These are phyloP conservation scores for Bolboschoenoplectus hybrid DNA, from an alignment of 202 grass and related monocot species.

Conservation along the genomic window DNA sequence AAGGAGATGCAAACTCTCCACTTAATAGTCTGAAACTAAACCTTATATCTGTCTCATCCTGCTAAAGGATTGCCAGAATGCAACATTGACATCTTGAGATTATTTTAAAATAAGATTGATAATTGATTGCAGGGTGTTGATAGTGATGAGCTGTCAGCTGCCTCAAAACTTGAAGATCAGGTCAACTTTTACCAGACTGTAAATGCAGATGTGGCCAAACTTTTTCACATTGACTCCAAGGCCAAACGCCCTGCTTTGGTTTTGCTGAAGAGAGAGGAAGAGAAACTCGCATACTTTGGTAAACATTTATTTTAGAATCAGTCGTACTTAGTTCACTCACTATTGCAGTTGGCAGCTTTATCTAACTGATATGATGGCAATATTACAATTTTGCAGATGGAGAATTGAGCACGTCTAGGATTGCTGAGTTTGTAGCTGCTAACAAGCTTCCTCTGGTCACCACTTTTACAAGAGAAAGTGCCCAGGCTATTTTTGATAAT, in stretches of 20 bases:
- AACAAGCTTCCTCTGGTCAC: conserved; percentile 89
- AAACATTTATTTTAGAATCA: conserved; percentile 30
- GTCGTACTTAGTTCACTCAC: not conserved
- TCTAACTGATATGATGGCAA: conserved; percentile 15
- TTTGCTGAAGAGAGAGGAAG: conserved; percentile 85
- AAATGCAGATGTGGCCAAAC: conserved; percentile 74
- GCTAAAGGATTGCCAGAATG: not conserved
- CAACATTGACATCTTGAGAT: not conserved
- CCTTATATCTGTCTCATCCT: not conserved
- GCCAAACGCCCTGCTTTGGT: conserved; percentile 68
- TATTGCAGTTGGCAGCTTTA: conserved; percentile 1
- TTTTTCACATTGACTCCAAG: conserved; percentile 77
- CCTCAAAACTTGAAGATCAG: conserved; percentile 83
- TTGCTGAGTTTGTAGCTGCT: conserved; percentile 76
- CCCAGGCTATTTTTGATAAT: conserved; percentile 82
- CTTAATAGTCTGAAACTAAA: conserved; percentile 3
- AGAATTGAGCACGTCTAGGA: conserved; percentile 63
- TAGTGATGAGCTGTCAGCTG: conserved; percentile 73
- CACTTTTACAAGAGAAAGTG: conserved; percentile 73
- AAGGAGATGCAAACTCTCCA: not conserved
- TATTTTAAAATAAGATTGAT: not conserved
- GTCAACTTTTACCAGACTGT: conserved; percentile 86
- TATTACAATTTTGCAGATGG: conserved; percentile 60
- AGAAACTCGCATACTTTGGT: conserved; percentile 87
- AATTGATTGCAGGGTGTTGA: conserved; percentile 63